Percentiles rank a stretch among this genome's conserved stretches.
Conservation (phyloP, 768 basidiomycete genomes). For the Rhizopogon vesiculosus region DNA sequence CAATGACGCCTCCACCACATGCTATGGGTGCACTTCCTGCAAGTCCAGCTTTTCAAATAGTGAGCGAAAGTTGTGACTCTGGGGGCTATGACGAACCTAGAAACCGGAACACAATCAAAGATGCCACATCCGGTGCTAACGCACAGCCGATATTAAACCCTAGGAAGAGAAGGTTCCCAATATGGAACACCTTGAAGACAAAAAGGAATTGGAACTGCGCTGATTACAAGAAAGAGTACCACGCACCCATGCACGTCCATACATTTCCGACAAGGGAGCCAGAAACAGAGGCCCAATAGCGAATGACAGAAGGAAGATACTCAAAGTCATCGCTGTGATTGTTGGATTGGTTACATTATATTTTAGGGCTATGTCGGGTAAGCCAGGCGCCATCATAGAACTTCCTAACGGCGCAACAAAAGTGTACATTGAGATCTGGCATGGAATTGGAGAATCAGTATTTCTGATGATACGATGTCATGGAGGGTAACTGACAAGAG, state of each 20-base stretch:
- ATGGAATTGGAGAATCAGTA: neutral
- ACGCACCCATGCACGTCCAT: slow-evolving; percentile 63
- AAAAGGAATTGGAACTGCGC: neutral
- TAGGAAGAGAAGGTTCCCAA: slow-evolving; percentile 58
- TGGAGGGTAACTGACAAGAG: slow-evolving; percentile 46
- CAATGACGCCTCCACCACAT: slow-evolving; percentile 56
- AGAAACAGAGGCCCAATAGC: slow-evolving; percentile 62
- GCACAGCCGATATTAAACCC: slow-evolving; percentile 67
- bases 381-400: slow-evolving; percentile 70
- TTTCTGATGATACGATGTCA: slow-evolving; percentile 8
- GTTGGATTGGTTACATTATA: slow-evolving; percentile 51
- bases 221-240: neutral
- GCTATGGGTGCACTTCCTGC: slow-evolving; percentile 62
- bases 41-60: slow-evolving; percentile 45
- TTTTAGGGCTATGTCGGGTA: slow-evolving; percentile 48
- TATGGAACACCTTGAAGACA: slow-evolving; percentile 50
- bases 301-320: slow-evolving; percentile 62
- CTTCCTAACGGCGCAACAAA: slow-evolving; percentile 46
- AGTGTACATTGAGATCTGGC: slow-evolving; percentile 57
- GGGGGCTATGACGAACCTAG: slow-evolving; percentile 41
- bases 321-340: slow-evolving; percentile 50
- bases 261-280: slow-evolving; percentile 72
- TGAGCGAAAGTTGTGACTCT: neutral
- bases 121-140: slow-evolving; percentile 49
- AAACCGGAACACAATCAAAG: slow-evolving; percentile 64